Percentiles rank a stretch among this genome's conserved stretches.
Evolutionary conservation across 495 filamentous ascomycete genomes (phyloP).

Genomic region (Cercophora sp.): DNA sequence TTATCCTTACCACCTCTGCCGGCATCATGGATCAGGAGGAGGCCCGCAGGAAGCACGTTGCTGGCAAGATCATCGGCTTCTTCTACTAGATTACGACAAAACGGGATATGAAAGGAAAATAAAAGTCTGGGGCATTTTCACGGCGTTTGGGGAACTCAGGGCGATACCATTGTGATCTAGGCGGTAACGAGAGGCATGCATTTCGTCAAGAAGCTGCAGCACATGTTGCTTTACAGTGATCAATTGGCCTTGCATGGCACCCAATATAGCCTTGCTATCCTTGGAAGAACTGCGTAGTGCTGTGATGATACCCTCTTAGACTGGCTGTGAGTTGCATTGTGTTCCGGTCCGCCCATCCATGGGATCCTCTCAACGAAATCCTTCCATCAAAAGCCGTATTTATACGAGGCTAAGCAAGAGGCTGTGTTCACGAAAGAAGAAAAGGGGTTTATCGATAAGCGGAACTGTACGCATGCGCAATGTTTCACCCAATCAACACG

Average conservation of each 20-base stretch:
- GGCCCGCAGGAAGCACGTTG: constrained; percentile 94
- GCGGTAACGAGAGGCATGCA: constrained; percentile 15
- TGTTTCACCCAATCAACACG: too few species aligned
- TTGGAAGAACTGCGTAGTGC: too few species aligned
- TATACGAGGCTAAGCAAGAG: too few species aligned
- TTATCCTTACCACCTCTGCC: constrained; percentile 96
- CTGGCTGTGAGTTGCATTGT: too few species aligned
- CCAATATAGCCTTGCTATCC: background rate
- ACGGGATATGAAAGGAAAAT: constrained; percentile 16
- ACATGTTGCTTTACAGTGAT: constrained; percentile 14
- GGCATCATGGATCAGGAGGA: constrained; percentile 99
- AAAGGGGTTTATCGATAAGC: too few species aligned
- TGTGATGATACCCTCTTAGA: too few species aligned
- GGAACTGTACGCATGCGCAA: too few species aligned
- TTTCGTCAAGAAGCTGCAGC: constrained; percentile 12
- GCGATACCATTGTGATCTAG: constrained; percentile 17
- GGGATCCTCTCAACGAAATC: too few species aligned
- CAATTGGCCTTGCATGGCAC: constrained; percentile 7
- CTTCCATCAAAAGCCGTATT: too few species aligned
- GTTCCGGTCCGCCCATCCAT: too few species aligned
- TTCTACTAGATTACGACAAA: constrained; percentile 69
- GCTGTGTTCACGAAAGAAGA: too few species aligned
- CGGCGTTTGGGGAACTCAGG: constrained; percentile 13
- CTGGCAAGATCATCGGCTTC: constrained; percentile 95
- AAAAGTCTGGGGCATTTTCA: constrained; percentile 7